Evolutionary conservation across 2,329 filamentous ascomycete genomes (phyloP).

Genomic region (Capronia epimyces): DNA sequence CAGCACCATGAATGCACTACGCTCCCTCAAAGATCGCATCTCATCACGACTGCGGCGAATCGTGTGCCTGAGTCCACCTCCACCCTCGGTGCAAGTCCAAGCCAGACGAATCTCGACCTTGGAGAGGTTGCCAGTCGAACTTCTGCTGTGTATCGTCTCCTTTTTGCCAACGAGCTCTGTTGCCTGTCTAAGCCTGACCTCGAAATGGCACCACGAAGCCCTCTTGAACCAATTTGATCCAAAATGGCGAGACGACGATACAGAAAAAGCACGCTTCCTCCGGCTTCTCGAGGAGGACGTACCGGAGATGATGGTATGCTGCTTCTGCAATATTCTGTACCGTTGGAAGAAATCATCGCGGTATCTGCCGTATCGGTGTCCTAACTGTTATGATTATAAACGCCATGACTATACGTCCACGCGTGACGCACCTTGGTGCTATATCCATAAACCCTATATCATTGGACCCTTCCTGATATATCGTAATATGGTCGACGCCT

Average conservation of each 20-base stretch:
- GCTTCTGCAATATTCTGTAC: slow-evolving; percentile 11
- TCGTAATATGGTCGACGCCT: slow-evolving; percentile 15
- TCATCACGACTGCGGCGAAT: slow-evolving; percentile 5
- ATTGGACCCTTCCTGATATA: slow-evolving; percentile 11
- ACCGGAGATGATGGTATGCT: slow-evolving; percentile 11
- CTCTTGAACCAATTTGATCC: background rate
- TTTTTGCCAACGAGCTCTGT: slow-evolving; percentile 12
- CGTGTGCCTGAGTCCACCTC: background rate
- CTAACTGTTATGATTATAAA: slow-evolving; percentile 7
- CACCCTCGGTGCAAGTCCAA: slow-evolving; percentile 2
- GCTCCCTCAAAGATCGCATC: slow-evolving; percentile 7
- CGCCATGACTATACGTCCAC: background rate
- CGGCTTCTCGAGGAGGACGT: slow-evolving; percentile 12
- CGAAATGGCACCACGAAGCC: slow-evolving; percentile 9
- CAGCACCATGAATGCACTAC: slow-evolving; percentile 2
- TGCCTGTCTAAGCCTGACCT: slow-evolving; percentile 7
- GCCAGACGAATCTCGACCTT: slow-evolving; percentile 5
- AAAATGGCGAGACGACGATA: slow-evolving; percentile 1
- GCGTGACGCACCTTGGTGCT: slow-evolving; percentile 14
- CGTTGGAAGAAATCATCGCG: slow-evolving; percentile 3
- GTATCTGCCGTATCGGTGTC: slow-evolving; percentile 4
- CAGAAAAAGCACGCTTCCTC: slow-evolving; percentile 9
- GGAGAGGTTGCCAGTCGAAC: slow-evolving; percentile 3
- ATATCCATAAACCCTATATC: slow-evolving; percentile 5
- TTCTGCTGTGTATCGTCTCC: slow-evolving; percentile 10